Evolutionary conservation across 306 rosid genomes (phyloP).

Genomic region (Prunus fruticosa): DNA sequence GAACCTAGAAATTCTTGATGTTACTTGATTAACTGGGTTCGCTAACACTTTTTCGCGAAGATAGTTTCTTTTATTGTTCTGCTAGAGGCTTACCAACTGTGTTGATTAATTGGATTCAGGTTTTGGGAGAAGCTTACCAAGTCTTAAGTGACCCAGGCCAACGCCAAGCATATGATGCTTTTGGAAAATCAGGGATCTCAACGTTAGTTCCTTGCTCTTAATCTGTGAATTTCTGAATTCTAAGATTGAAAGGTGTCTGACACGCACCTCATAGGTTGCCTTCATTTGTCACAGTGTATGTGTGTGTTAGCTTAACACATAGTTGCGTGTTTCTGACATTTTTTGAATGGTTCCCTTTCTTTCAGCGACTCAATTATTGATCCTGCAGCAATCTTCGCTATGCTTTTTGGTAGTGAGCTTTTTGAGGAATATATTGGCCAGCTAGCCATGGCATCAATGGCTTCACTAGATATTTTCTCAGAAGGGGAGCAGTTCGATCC

Average conservation of each 20-base stretch:
- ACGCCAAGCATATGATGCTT: conserved; percentile 87
- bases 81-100: not conserved
- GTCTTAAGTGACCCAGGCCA: conserved; percentile 85
- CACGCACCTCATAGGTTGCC: not conserved
- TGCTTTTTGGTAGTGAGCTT: conserved; percentile 99
- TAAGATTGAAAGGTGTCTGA: conserved; percentile 17
- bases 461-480: conserved; percentile 76
- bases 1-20: not conserved
- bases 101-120: conserved; percentile 48
- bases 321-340: conserved; percentile 17
- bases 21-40: not conserved
- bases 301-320: not conserved
- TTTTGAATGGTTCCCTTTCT: conserved; percentile 6
- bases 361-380: conserved; percentile 92
- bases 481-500: conserved; percentile 90
- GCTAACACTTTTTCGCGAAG: not conserved
- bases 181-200: conserved; percentile 92
- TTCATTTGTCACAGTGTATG: not conserved
- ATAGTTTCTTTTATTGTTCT: not conserved
- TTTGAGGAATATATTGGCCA: conserved; percentile 97
- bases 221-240: conserved; percentile 5
- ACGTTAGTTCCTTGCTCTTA: conserved; percentile 55
- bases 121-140: conserved; percentile 97
- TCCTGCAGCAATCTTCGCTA: conserved; percentile 97
- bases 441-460: conserved; percentile 99